Base-by-base conservation (phyloP, 1,284 basidiomycete species). In the Sanghuangporus sanghuang region DNA sequence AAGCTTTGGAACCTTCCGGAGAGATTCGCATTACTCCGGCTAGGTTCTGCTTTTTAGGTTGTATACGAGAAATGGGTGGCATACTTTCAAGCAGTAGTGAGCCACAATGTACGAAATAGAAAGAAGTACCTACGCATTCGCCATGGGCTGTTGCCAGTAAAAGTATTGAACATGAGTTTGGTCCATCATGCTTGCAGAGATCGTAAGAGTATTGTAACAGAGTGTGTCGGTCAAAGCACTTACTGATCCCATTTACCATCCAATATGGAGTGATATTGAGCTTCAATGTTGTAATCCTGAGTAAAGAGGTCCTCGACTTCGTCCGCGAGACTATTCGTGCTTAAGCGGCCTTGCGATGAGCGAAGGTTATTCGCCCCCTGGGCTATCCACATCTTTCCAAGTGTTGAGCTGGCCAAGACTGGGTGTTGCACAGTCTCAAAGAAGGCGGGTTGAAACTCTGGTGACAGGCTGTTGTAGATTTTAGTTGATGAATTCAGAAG, bases 91-190 rank as follows among this genome's bases (percentile, higher is more conserved):
- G 9, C 57, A 21, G 53, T 14, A 4, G 59, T 58, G 66, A 21
- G 32, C 21, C 27, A 12, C 38, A 12, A 38, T 14, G 27, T 36
- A 35, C 6, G 35, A 14, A 36, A 9, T 16, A 54, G 8, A 32
- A 40, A 32, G 49, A 2, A 55, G 38, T 36, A 71, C 78, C 42
- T 67, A 84, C 84, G 80, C 80, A 72, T 87, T 83, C 2, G 79
- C 78, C 78, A 84, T 83, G 0, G 85, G 85, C 70, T 86, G 81
- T 68, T 90, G 87, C 87, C 87, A 89, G 71, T 89, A 89, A 66
- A 79, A 81, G 68, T 87, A 87, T 68, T 81, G 81, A 62, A 85
- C 70, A 72, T 85, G 83, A 6, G 84, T 86, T 69, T 89, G 86
- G 66, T 85, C 81, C 81, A 89, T 86, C 81, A 88, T 87, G 68